Percentiles rank a stretch among this genome's conserved stretches.
These are phyloP conservation scores for Phalaenopsis aphrodite DNA, from an alignment of 106 monocot species.

Conservation along the genomic window DNA sequence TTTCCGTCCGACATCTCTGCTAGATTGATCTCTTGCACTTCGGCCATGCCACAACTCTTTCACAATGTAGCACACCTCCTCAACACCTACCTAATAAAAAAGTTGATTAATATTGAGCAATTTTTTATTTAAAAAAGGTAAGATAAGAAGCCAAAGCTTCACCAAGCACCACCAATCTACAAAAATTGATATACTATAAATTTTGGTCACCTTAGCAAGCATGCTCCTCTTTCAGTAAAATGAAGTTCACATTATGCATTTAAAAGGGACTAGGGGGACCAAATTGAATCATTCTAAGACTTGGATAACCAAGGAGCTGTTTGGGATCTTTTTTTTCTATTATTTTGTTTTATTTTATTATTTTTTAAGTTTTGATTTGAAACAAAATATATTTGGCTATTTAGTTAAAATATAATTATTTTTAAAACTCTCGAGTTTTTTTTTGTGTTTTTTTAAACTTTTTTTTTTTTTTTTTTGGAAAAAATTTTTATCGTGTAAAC, in stretches of 20 bases:
- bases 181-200: background rate
- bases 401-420: no score
- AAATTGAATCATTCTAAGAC: background rate
- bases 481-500: no score
- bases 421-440: no score
- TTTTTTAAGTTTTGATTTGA: no score
- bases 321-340: no score
- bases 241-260: background rate
- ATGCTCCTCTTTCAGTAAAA: background rate
- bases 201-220: background rate
- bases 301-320: background rate
- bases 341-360: no score
- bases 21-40: slow-evolving; percentile 83
- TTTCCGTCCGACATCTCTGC: slow-evolving; percentile 63
- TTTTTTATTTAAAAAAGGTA: background rate
- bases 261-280: background rate
- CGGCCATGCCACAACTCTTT: slow-evolving; percentile 98
- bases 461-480: no score
- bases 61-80: slow-evolving; percentile 81
- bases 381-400: no score
- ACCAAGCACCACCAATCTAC: background rate
- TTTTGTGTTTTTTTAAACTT: no score
- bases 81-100: slow-evolving; percentile 69
- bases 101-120: background rate
- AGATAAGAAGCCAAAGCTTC: background rate